Base-by-base conservation (phyloP, 1,284 basidiomycete species). In the Ustanciosporium gigantosporum region DNA sequence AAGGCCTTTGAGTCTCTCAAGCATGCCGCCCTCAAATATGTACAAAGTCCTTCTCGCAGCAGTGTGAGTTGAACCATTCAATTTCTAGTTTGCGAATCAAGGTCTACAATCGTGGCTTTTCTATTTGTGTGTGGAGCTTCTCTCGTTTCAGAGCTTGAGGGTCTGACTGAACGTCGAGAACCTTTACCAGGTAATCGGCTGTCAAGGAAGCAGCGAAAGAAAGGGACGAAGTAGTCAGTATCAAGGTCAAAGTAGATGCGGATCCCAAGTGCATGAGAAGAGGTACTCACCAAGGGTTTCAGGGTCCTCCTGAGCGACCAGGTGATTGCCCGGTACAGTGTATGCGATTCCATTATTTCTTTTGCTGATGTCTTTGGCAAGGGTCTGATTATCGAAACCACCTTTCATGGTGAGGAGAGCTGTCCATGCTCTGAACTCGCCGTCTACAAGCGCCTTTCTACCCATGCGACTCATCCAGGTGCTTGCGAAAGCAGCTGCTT, bases 221-320 rank as follows among this genome's bases (percentile, higher is more conserved):
- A n/a, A n/a, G n/a, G n/a, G 11, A 29, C 9, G 27, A n/a, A 29
- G 11, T n/a, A 29, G 27, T 29, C 27, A 29, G 27, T n/a, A n/a
- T 29, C n/a, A n/a, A n/a, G n/a, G n/a, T n/a, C 27, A n/a, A 9
- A 29, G 27, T 29, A 9, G 9, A 29, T 9, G n/a, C 27, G 27
- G 11, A 29, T n/a, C 9, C 27, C 27, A 29, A 29, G n/a, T 29
- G 27, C 27, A 9, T 29, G 27, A 29, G n/a, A 29, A n/a, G n/a
- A n/a, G n/a, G 32, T 23, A 37, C 9, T 37, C 52, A 6, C 50
- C 60, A 20, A 64, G 24, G 16, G 31, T 25, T 0, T 47, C 48
- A 1, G 73, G 73, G 24, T 67, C 34, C 34, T 76, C 65, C 39
- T 74, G 71, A n/a, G 62, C 66, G 13, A 72, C 45, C 4, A 76